Evolutionary conservation across 345 rosid genomes (phyloP), one percentile per base, ranked within the genome.

Genomic region (Moringa oleifera): DNA sequence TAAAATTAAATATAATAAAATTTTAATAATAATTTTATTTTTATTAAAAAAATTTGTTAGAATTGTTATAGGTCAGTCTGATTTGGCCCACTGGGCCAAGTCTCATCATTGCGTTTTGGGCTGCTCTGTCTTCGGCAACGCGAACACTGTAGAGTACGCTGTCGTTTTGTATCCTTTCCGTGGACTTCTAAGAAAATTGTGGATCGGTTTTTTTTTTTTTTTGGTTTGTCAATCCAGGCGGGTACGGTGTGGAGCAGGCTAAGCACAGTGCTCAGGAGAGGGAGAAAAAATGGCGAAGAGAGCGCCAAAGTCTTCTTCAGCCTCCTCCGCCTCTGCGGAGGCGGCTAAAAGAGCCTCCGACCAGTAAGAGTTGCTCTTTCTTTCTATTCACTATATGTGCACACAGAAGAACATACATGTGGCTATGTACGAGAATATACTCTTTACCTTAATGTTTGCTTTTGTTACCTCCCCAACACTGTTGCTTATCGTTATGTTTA

Each of bases 251-350:
- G 47, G 54, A 51, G 1, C 2, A 58, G 20, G 22, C 0, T 41
- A 51, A 15, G 18, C 51, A 63, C 25, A 47, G 47, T 16, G 6
- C 47, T 41, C 17, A 28, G 8, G 47, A 10, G 20, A 21, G 57
- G 53, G 11, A 58, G 64, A 70, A 49, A 65, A 51, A 16, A 83
- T 72, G 85, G 68, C 76, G 54, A 74, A 74, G 68, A 74, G 41
- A 65, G 62, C 72, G 68, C 17, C 54, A 56, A 72, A 72, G 20
- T 63, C 78, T 51, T 62, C 75, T 18, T 63, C 72, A 41, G 12
- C 47, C 17, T 41, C 47, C 47, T 41, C 47, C 13, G 47, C 47
- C 28, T 54, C 74, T n/a, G 46, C 71, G 23, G 41, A 20, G 31
- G 16, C 12, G 12, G 5, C 33, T 2, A 28, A 28, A 28, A 28